Evolutionary conservation across 1,284 basidiomycete species (phyloP), one percentile per base, ranked within the genome.

Genomic region (Coniophora puteana): DNA sequence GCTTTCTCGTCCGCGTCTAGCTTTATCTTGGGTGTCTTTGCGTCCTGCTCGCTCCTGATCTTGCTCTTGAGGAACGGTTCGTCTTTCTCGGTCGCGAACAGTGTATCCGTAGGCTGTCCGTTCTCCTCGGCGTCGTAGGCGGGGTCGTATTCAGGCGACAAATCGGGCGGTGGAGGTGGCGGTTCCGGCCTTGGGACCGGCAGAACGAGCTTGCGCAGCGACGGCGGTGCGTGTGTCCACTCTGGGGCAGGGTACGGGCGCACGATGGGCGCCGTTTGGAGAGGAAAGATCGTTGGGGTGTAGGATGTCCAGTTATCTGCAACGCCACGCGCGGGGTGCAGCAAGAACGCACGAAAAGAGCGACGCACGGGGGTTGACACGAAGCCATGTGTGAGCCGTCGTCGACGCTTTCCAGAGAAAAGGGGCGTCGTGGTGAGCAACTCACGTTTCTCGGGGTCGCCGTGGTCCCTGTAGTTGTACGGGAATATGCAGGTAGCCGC

Each of bases 391-490:
- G n/a, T n/a, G n/a, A n/a, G n/a, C n/a, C n/a, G n/a, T n/a, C n/a
- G n/a, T n/a, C n/a, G n/a, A n/a, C n/a, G n/a, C n/a, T n/a, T n/a
- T n/a, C n/a, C n/a, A n/a, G n/a, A n/a, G n/a, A n/a, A n/a, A n/a
- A n/a, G n/a, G 21, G 14, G 16, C n/a, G n/a, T n/a, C n/a, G n/a
- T n/a, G n/a, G n/a, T n/a, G 5, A 21, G 30, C 12, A 11, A 55
- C 61, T 45, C 25, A 63, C 61, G 58, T 23, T 51, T 57, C 22
- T 47, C 41, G 25, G 61, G 61, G 27, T 59, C 59, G 4, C 58
- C 61, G 2, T 59, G 53, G n/a, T 53, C 49, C 20, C 39, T 45
- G 58, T 56, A 59, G 36, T 63, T 62, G 28, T 63, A 59, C 16
- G 54, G 23, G 30, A 63, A 59, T 7, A 57, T 46, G 5, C 43